Conservation (phyloP, 306 rosid genomes). For the Castanea sativa region DNA sequence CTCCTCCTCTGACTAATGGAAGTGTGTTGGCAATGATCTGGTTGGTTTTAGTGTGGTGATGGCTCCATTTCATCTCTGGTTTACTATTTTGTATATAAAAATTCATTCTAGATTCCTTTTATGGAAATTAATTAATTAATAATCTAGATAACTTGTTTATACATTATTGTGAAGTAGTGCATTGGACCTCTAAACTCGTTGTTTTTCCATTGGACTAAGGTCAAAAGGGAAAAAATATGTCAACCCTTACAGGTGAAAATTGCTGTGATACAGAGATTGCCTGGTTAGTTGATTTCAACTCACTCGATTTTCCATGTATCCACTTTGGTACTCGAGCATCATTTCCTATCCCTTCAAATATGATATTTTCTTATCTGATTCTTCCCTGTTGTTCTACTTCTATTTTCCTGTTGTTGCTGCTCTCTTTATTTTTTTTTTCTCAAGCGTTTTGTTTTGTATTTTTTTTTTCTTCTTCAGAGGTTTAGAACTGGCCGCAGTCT, state of each 20-base stretch:
- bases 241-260: background rate
- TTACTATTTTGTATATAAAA: conserved; percentile 45
- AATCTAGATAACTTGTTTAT: conserved; percentile 35
- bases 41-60: background rate
- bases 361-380: too few species aligned
- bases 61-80: conserved; percentile 25
- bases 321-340: too few species aligned
- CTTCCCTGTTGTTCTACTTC: too few species aligned
- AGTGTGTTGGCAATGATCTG: background rate
- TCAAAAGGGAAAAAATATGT: background rate
- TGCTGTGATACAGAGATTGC: background rate
- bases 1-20: background rate
- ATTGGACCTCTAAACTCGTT: background rate
- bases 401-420: too few species aligned
- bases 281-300: too few species aligned
- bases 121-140: conserved; percentile 24
- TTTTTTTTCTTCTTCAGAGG: too few species aligned
- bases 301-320: too few species aligned
- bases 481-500: too few species aligned
- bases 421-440: too few species aligned
- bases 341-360: too few species aligned
- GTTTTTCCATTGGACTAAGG: background rate
- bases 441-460: too few species aligned
- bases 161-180: background rate
- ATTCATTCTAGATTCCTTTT: conserved; percentile 31